These are phyloP conservation scores for Stenogyne calaminthoides DNA, from an alignment of 305 asterid genomes.

Conservation along the genomic window DNA sequence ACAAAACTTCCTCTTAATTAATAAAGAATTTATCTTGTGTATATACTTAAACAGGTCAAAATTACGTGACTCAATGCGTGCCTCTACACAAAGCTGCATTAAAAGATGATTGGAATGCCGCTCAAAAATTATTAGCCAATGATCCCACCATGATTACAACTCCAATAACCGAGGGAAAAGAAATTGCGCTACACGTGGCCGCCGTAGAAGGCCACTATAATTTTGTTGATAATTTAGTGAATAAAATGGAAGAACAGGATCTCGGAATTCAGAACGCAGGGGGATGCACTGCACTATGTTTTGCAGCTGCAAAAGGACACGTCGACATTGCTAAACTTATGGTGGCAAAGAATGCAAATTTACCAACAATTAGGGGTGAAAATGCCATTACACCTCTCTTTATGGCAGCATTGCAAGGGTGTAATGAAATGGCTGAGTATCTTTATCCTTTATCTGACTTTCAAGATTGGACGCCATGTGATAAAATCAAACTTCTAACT, in stretches of 20 bases:
- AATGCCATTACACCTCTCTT: conserved; percentile 32
- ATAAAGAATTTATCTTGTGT: too few species aligned
- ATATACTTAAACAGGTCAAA: not conserved
- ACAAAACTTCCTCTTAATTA: too few species aligned
- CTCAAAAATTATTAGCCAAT: not conserved
- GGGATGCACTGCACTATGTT: conserved; percentile 33
- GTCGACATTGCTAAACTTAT: conserved; percentile 12
- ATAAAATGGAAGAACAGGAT: not conserved
- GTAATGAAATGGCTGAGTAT: conserved; percentile 20
- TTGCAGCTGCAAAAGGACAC: conserved; percentile 39
- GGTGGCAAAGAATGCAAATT: not conserved
- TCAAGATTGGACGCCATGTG: not conserved
- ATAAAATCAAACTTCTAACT: conserved; percentile 24
- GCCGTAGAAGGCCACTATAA: conserved; percentile 22
- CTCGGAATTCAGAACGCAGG: conserved; percentile 7
- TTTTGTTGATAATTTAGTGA: conserved; percentile 24
- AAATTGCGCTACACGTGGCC: conserved; percentile 34
- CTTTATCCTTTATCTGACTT: conserved; percentile 15
- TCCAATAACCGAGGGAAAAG: conserved; percentile 32
- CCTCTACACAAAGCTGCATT: conserved; percentile 37
- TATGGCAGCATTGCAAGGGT: conserved; percentile 35
- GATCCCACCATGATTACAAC: not conserved
- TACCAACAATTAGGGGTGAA: conserved; percentile 5
- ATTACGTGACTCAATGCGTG: not conserved
- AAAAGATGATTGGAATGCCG: conserved; percentile 32